Evolutionary conservation across 2,329 filamentous ascomycete species (phyloP).

Genomic region (Calonectria fujianensis): DNA sequence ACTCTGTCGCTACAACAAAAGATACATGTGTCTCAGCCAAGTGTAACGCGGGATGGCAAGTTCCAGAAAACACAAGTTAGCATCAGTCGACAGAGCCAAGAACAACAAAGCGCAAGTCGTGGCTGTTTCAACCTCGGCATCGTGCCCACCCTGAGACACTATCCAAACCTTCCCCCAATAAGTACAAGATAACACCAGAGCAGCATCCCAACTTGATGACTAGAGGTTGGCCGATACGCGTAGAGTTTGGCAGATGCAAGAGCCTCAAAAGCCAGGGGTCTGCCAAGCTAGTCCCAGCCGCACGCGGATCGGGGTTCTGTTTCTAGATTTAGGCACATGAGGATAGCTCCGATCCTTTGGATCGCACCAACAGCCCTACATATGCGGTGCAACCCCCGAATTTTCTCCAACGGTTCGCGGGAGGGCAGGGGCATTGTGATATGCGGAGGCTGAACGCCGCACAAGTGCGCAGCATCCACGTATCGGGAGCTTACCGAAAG

Average conservation of each 20-base stretch:
- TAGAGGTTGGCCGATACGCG: not conserved
- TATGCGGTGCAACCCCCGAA: constrained; percentile 35
- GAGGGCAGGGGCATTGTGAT: not conserved
- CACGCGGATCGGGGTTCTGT: not conserved
- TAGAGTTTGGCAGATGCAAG: not conserved
- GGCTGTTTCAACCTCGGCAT: not conserved
- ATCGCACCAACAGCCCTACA: constrained; percentile 17
- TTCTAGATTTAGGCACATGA: constrained; percentile 7
- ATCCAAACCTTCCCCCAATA: not conserved
- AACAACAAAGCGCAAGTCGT: not conserved
- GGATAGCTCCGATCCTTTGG: not conserved
- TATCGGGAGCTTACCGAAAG: not conserved
- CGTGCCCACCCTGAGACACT: not conserved
- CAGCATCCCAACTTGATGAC: too few species aligned
- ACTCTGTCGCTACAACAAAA: not conserved
- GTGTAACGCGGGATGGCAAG: not conserved
- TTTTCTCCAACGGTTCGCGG: constrained; percentile 44
- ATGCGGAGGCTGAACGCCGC: constrained; percentile 10
- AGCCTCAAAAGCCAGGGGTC: constrained; percentile 16
- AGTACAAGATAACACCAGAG: too few species aligned
- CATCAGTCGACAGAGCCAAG: not conserved
- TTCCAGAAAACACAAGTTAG: not conserved
- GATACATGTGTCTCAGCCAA: not conserved
- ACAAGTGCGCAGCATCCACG: not conserved
- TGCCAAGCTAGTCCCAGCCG: not conserved